Evolutionary conservation across 495 filamentous ascomycete genomes (phyloP).

Genomic region (Hypoxylon fuscum): DNA sequence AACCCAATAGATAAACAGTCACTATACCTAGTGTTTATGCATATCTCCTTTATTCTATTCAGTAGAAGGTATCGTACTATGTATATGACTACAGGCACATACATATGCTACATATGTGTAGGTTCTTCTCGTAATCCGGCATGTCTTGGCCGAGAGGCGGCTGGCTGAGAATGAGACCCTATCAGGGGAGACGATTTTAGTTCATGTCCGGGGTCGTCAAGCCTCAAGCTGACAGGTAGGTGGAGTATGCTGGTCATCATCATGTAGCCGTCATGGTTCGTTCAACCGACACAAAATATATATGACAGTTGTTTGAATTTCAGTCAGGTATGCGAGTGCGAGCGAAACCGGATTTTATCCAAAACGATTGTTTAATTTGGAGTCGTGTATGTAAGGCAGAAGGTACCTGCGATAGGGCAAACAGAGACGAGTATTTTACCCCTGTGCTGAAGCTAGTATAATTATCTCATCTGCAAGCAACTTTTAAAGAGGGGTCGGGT

Average conservation of each 20-base stretch:
- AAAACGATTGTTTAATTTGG: neutral
- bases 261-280: neutral
- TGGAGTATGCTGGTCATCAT: neutral
- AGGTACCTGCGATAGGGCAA: too few species aligned
- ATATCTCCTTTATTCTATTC: too few species aligned
- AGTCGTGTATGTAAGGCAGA: too few species aligned
- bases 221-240: neutral
- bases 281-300: neutral
- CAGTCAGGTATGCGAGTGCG: too few species aligned
- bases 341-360: too few species aligned
- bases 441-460: too few species aligned
- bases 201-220: constrained; percentile 11
- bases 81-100: neutral
- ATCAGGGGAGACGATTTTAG: neutral
- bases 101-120: neutral
- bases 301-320: neutral
- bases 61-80: too few species aligned
- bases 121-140: neutral
- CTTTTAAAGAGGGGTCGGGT: too few species aligned
- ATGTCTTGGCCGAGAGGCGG: constrained; percentile 22
- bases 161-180: constrained; percentile 25
- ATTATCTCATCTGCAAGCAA: too few species aligned
- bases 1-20: too few species aligned
- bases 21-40: too few species aligned
- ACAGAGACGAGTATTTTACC: too few species aligned